Percentiles rank a stretch among this genome's conserved stretches.
Evolutionary conservation across 331 rosid species (phyloP).

Genomic region (Phaseolus coccineus): DNA sequence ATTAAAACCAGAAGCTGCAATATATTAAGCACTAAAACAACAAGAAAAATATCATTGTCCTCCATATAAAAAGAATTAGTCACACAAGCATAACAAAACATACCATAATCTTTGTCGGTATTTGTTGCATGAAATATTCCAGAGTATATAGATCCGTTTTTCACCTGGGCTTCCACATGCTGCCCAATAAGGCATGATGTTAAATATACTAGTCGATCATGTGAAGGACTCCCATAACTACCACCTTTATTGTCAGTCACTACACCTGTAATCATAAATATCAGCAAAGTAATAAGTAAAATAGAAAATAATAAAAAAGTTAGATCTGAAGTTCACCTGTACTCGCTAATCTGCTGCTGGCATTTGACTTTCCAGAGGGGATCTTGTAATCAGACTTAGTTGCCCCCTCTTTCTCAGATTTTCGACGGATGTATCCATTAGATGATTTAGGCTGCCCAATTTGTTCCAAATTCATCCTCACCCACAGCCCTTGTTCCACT

Average conservation of each 20-base stretch:
- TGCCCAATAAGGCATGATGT: constrained; percentile 86
- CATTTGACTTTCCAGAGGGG: constrained; percentile 70
- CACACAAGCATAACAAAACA: constrained; percentile 45
- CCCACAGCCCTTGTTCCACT: constrained; percentile 56
- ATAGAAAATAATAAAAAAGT: constrained; percentile 10
- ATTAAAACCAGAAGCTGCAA: constrained; percentile 40
- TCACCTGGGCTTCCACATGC: constrained; percentile 92
- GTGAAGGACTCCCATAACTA: constrained; percentile 71
- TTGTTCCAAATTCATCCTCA: constrained; percentile 78
- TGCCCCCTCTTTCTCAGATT: constrained; percentile 77
- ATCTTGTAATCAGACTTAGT: constrained; percentile 65
- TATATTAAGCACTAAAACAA: constrained; percentile 34
- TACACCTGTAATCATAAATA: constrained; percentile 47
- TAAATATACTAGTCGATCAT: constrained; percentile 75
- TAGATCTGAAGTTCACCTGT: constrained; percentile 56
- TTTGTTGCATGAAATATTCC: constrained; percentile 92
- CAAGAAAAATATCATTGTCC: constrained; percentile 32
- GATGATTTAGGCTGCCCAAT: constrained; percentile 68
- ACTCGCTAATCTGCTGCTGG: constrained; percentile 61
- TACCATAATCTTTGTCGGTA: constrained; percentile 89
- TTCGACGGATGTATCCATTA: constrained; percentile 86
- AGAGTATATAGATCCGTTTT: constrained; percentile 85
- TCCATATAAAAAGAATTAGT: constrained; percentile 34
- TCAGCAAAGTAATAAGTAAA: constrained; percentile 42
- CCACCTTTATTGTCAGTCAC: constrained; percentile 64